Base-by-base conservation (phyloP, 352 stramenopile genomes). In the Pythium vanterpoolii region DNA sequence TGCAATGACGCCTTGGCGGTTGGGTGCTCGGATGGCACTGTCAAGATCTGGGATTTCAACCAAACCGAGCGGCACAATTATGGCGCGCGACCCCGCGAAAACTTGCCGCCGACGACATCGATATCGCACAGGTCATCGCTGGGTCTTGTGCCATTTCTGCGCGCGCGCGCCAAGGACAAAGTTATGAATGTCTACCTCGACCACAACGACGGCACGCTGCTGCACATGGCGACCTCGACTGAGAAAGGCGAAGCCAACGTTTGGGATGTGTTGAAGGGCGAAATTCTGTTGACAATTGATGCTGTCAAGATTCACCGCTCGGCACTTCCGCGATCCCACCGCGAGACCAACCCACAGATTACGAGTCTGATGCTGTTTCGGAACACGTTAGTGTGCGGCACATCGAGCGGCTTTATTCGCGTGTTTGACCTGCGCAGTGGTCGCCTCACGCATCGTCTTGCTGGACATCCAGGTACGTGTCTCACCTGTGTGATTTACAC, bases 331-430 rank as follows among this genome's bases (percentile, higher is more conserved):
- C 78, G 86, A 18, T 81, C 80, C 3, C 72, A 87, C 34, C 70
- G 83, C 45, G 80, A 90, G 42, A 38, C 72, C 21, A 77, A 65
- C 19, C 83, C 84, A 8, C 84, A 94, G 64, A 90, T 96, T 36
- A 93, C 82, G n/a, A 94, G 81, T 30, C 56, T 96, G 13, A 96
- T 96, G 84, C 57, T 96, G 30, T 83, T 93, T 53, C 84, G 86
- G 30, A 94, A 93, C 65, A 96, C 84, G 8, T 64, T 96, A 5
- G 83, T 96, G 21, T 93, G 83, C 60, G 86, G 86, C 21, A 96
- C 86, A n/a, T 94, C 86, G 13, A 86, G 71, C 33, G 86, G 86
- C 18, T 86, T 96, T 56, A 93, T 96, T 42, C 83, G 86, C 21
- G 84, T 96, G 24, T 96, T 93, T 62, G 86, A 96, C 44, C 66